Percentiles rank a stretch among this genome's conserved stretches.
These are phyloP conservation scores for Edaphochlamys debaryana DNA, from an alignment of 139 green algal genomes.

Conservation along the genomic window DNA sequence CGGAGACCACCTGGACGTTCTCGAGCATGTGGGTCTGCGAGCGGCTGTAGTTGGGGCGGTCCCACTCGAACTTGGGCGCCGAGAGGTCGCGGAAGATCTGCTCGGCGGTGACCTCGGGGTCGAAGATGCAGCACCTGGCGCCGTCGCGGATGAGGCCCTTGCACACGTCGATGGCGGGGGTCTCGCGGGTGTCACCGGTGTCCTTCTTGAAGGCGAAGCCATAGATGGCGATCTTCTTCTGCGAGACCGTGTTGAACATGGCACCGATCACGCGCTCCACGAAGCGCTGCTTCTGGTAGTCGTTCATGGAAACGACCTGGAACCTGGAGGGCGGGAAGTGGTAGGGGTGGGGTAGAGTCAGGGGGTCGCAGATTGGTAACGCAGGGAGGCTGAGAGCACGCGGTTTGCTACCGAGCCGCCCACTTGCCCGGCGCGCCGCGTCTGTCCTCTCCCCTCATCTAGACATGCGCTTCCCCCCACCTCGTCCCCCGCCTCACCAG, in stretches of 20 bases:
- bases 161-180: constrained; percentile 98
- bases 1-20: constrained; percentile 60
- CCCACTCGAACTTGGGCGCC: constrained; percentile 92
- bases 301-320: constrained; percentile 95
- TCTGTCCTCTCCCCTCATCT: no score
- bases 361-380: no score
- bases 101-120: constrained; percentile 88
- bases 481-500: constrained; percentile 70
- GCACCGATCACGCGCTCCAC: constrained; percentile 93
- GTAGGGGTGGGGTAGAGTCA: no score
- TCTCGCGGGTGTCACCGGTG: constrained; percentile 96
- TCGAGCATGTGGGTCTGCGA: constrained; percentile 61
- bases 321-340: constrained; percentile 12
- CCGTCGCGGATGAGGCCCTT: constrained; percentile 83
- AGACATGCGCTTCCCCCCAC: no score
- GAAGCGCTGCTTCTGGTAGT: constrained; percentile 99
- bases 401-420: no score
- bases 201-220: constrained; percentile 99
- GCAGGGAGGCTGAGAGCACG: no score
- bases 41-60: constrained; percentile 80
- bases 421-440: no score
- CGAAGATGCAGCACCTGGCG: constrained; percentile 84
- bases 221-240: constrained; percentile 96
- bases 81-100: constrained; percentile 90
- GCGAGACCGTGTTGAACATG: constrained; percentile 99